Evolutionary conservation across 495 filamentous ascomycete genomes (phyloP).

Genomic region (Talaromyces trachyspermus): DNA sequence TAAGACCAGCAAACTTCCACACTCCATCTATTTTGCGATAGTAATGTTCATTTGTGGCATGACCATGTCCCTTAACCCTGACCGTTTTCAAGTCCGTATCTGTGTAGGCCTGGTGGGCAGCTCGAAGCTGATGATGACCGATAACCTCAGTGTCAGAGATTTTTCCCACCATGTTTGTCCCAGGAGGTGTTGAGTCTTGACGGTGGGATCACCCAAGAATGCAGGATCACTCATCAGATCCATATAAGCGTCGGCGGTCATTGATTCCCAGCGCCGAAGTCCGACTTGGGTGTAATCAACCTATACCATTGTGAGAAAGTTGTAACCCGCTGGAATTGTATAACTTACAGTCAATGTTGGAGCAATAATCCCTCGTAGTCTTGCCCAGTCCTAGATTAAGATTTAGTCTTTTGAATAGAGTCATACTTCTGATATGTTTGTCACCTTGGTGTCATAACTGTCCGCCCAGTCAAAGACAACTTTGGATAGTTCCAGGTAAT

Average conservation of each 20-base stretch:
- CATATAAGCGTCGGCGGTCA: conserved; percentile 66
- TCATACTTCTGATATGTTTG: not conserved
- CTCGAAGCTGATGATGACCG: conserved; percentile 71
- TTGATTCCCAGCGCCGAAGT: conserved; percentile 61
- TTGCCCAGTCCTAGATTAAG: conserved; percentile 57
- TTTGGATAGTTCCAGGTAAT: conserved; percentile 9
- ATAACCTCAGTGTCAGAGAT: conserved; percentile 58
- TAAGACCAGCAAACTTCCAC: conserved; percentile 77
- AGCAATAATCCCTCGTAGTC: conserved; percentile 63
- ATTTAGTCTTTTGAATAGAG: not conserved
- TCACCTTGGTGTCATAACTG: conserved; percentile 65
- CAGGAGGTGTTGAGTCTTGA: conserved; percentile 73
- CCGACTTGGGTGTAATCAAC: conserved; percentile 73
- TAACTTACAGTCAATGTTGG: conserved; percentile 51
- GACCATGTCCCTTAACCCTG: conserved; percentile 47
- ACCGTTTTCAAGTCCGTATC: conserved; percentile 19
- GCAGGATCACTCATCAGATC: conserved; percentile 57
- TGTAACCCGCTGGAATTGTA: no score
- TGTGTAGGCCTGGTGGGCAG: conserved; percentile 51
- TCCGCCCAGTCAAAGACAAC: conserved; percentile 67
- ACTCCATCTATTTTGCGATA: conserved; percentile 68
- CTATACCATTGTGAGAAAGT: no score
- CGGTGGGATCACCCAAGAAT: conserved; percentile 62
- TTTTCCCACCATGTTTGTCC: conserved; percentile 67
- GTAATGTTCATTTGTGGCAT: conserved; percentile 63